Percentiles rank a stretch among this genome's conserved stretches.
Conservation (phyloP, 2,329 filamentous ascomycete genomes). For the Microdochium paspali region DNA sequence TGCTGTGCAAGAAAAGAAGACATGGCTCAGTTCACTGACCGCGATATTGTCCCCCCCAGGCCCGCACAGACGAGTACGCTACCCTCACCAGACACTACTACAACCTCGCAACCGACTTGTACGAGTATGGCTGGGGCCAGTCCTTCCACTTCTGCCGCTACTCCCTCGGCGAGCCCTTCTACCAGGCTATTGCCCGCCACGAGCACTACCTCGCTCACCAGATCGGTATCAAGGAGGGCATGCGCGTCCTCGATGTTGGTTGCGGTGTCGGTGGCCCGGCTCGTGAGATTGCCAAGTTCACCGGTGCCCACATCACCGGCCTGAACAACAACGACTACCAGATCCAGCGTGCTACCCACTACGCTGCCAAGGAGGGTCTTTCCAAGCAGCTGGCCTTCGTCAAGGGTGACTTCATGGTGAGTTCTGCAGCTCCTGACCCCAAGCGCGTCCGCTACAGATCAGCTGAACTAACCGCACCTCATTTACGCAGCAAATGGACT, state of each 20-base stretch:
- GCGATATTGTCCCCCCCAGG: too few species aligned
- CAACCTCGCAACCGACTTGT: conserved; percentile 90
- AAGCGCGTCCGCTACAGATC: too few species aligned
- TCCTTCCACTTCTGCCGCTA: conserved; percentile 98
- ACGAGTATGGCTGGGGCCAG: conserved; percentile 94
- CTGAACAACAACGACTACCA: conserved; percentile 99
- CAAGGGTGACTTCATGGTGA: conserved; percentile 93
- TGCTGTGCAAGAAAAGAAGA: too few species aligned
- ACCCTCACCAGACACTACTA: conserved; percentile 91
- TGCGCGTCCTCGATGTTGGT: conserved; percentile 90
- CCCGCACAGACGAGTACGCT: conserved; percentile 79
- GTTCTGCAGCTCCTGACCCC: conserved; percentile 4
- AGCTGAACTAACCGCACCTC: not conserved
- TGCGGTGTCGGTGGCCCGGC: conserved; percentile 95
- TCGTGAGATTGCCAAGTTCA: conserved; percentile 93
- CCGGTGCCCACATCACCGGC: conserved; percentile 78
- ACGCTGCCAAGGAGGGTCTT: conserved; percentile 74
- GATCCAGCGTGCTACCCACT: conserved; percentile 83
- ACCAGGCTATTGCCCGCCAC: conserved; percentile 87
- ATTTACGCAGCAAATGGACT: conserved; percentile 69
- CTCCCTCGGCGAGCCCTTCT: conserved; percentile 75
- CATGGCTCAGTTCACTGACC: too few species aligned
- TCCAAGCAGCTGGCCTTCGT: conserved; percentile 73
- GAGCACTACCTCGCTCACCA: conserved; percentile 94
- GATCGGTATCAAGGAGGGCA: conserved; percentile 76